Base-by-base conservation (phyloP, 2,329 filamentous ascomycete genomes). In the Colletotrichum sublineola region DNA sequence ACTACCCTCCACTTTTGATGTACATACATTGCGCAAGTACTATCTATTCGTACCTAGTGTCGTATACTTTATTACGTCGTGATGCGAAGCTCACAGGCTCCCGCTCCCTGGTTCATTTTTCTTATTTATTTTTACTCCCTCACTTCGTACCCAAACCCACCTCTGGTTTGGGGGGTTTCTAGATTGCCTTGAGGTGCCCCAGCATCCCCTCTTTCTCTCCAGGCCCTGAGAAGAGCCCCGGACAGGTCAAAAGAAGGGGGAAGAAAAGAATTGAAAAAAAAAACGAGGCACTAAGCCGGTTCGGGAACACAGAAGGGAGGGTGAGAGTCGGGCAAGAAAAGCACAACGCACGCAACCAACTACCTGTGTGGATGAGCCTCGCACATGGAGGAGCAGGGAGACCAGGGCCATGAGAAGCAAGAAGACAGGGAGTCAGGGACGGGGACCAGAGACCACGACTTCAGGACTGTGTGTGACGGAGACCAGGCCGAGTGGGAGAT, bases 1-100 rank as follows among this genome's bases (percentile, higher is more conserved):
- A 31, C 62, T 69, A 69, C 46, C 57, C 62, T 61, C 69, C 69
- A 67, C 69, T 66, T 38, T 31, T 48, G 55, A 69, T 65, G 73
- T 67, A 72, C 68, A 48, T 67, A 72, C 68, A 48, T 64, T 44
- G 33, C 56, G 52, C 64, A 42, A 40, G 66, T 55, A 38, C 24
- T 42, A 29, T 31, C 20, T 9, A 8, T 20, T 20, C 20, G 18
- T n/a, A 24, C 24, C 24, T 24, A n/a, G 18, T 8, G 42, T 8
- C 15, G 33, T 36, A 36, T 36, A 36, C 33, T 46, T 33, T 52
- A 29, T 63, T 52, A 14, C 29, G 42, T 71, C 40, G 15, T 56
- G n/a, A n/a, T 40, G 9, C 24, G 44, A 40, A 44, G 31, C 31
- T 58, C 31, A 58, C 8, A 44, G 48, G 38, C 20, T 67, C 18